Percentiles rank a stretch among this genome's conserved stretches.
Evolutionary conservation across 495 filamentous ascomycete genomes (phyloP).

Genomic region (Neurospora sp.): DNA sequence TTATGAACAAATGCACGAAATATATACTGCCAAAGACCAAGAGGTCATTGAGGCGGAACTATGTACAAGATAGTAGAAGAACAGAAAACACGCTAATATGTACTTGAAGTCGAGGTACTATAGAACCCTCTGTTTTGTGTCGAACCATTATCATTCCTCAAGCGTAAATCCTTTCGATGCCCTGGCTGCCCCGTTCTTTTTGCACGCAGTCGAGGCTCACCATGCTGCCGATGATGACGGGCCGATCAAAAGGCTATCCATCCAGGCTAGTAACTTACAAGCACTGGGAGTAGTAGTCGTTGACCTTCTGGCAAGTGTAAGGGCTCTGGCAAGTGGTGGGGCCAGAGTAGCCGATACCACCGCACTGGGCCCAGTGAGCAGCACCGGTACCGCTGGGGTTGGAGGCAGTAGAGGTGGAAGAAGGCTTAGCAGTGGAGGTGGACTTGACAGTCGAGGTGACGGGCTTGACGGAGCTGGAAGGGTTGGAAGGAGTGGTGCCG

Average conservation of each 20-base stretch:
- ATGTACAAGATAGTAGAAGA: not conserved
- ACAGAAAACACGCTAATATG: not conserved
- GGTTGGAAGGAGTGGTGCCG: slow-evolving; percentile 1
- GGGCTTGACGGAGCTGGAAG: slow-evolving; percentile 9
- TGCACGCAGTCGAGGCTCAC: not conserved
- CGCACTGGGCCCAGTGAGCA: slow-evolving; percentile 31
- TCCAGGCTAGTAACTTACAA: slow-evolving; percentile 14
- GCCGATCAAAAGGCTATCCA: not conserved
- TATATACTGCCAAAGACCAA: not conserved
- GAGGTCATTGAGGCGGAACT: not conserved
- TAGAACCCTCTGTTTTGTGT: not conserved
- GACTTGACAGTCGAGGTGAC: slow-evolving; percentile 6
- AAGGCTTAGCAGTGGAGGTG: slow-evolving; percentile 2
- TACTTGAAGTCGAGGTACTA: not conserved
- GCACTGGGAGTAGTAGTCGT: slow-evolving; percentile 35
- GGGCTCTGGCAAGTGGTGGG: slow-evolving; percentile 31
- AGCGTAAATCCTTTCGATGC: not conserved
- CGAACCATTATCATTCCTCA: not conserved
- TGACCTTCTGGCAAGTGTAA: slow-evolving; percentile 18
- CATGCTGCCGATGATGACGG: not conserved
- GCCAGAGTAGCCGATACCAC: slow-evolving; percentile 35
- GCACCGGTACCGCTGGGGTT: slow-evolving; percentile 9
- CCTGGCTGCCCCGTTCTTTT: not conserved
- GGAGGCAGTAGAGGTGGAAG: slow-evolving; percentile 7
- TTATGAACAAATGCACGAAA: not conserved